Evolutionary conservation across 2,329 filamentous ascomycete species (phyloP).

Genomic region (Curvularia lunata): DNA sequence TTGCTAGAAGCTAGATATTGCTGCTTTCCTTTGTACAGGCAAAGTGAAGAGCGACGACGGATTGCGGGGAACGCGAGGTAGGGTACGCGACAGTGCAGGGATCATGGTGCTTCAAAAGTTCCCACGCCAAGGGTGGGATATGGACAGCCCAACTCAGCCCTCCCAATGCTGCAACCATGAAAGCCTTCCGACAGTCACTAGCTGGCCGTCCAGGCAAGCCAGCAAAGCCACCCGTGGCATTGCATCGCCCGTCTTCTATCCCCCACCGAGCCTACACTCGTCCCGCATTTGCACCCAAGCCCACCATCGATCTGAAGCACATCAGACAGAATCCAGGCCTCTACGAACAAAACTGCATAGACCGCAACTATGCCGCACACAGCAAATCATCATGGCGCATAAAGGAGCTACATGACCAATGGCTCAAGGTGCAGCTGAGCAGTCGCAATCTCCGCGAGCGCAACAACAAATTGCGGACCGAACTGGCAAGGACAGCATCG

Average conservation of each 20-base stretch:
- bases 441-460: constrained; percentile 68
- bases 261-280: constrained; percentile 56
- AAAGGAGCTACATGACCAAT: constrained; percentile 56
- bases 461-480: constrained; percentile 68
- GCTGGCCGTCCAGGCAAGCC: constrained; percentile 23
- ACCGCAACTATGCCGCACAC: constrained; percentile 77
- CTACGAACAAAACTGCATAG: constrained; percentile 80
- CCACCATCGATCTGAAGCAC: constrained; percentile 82
- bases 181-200: constrained; percentile 24
- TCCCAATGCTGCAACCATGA: constrained; percentile 9
- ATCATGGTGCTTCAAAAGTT: constrained; percentile 19
- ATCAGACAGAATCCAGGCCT: constrained; percentile 85
- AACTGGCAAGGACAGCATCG: constrained; percentile 53
- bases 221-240: constrained; percentile 5
- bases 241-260: constrained; percentile 36
- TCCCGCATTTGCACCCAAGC: constrained; percentile 77
- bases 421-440: constrained; percentile 61
- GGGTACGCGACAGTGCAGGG: constrained; percentile 19
- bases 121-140: constrained; percentile 13
- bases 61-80: constrained; percentile 9
- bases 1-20: no score
- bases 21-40: no score
- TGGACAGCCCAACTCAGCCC: neutral
- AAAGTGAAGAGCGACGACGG: no score
- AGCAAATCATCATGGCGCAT: constrained; percentile 61